phyloP scores from a whole-genome alignment of 106 monocot species.

The Phalaenopsis equestris region DNA sequence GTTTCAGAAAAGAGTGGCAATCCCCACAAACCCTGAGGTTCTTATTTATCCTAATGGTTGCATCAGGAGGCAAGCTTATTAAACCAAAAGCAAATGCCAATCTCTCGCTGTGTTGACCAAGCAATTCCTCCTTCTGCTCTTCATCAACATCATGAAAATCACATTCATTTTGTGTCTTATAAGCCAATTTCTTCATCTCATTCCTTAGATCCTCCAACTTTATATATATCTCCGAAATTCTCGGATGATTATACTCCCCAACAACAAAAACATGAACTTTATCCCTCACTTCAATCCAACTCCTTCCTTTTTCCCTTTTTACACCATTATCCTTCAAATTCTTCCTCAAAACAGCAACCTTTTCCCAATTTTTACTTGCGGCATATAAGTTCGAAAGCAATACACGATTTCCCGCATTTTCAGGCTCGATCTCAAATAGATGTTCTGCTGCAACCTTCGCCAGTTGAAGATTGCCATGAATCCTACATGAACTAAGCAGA shows the following conservation, averaged over 20 bases:
- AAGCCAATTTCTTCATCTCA: slow-evolving; percentile 12
- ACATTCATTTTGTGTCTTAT: slow-evolving; percentile 24
- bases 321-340: slow-evolving; percentile 33
- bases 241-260: slow-evolving; percentile 6
- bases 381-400: neutral
- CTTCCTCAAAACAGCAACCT: slow-evolving; percentile 5
- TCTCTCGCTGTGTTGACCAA: slow-evolving; percentile 42
- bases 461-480: slow-evolving; percentile 36
- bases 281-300: slow-evolving; percentile 29
- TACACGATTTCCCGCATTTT: neutral
- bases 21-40: slow-evolving; percentile 60
- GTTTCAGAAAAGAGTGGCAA: slow-evolving; percentile 51
- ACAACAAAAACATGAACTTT: neutral
- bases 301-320: slow-evolving; percentile 33
- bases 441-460: slow-evolving; percentile 23
- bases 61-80: slow-evolving; percentile 11
- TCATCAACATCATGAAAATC: slow-evolving; percentile 22
- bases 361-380: slow-evolving; percentile 25
- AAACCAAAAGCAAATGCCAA: slow-evolving; percentile 44
- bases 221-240: slow-evolving; percentile 10
- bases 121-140: slow-evolving; percentile 38
- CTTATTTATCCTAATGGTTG: slow-evolving; percentile 45
- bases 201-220: slow-evolving; percentile 13
- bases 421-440: neutral
- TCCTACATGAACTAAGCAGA: slow-evolving; percentile 36